Percentiles rank a stretch among this genome's conserved stretches.
Evolutionary conservation across 345 rosid genomes (phyloP).

Genomic region (Eucalyptus regnans): DNA sequence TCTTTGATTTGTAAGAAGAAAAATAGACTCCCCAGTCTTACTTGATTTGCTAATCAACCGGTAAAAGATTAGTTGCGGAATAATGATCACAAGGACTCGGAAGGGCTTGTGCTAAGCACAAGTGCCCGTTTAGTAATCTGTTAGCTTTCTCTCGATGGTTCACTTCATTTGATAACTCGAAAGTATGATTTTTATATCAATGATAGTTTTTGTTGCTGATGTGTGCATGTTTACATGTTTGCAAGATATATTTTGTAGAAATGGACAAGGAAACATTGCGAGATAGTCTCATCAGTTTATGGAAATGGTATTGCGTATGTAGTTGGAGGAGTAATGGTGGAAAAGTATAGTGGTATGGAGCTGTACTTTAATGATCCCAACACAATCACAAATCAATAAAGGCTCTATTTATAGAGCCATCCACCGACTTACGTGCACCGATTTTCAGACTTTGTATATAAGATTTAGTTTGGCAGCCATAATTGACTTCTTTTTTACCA

Average conservation of each 20-base stretch:
- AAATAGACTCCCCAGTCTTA: background rate
- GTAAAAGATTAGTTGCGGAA: background rate
- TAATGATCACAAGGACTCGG: accelerated
- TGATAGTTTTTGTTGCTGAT: background rate
- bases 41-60: background rate
- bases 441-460: background rate
- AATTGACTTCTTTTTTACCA: background rate
- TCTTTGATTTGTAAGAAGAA: background rate
- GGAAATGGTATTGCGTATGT: background rate
- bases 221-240: no score
- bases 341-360: background rate
- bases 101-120: background rate
- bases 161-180: no score
- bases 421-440: background rate
- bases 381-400: background rate
- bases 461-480: background rate
- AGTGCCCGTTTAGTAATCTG: accelerated
- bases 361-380: background rate
- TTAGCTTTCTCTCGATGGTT: background rate
- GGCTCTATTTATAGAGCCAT: background rate
- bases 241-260: background rate
- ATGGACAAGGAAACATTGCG: background rate
- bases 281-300: no score
- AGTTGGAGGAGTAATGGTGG: background rate
- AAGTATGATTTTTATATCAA: background rate